phyloP scores from a whole-genome alignment of 1,284 basidiomycete species.

The Moesziomyces globuligerus region DNA sequence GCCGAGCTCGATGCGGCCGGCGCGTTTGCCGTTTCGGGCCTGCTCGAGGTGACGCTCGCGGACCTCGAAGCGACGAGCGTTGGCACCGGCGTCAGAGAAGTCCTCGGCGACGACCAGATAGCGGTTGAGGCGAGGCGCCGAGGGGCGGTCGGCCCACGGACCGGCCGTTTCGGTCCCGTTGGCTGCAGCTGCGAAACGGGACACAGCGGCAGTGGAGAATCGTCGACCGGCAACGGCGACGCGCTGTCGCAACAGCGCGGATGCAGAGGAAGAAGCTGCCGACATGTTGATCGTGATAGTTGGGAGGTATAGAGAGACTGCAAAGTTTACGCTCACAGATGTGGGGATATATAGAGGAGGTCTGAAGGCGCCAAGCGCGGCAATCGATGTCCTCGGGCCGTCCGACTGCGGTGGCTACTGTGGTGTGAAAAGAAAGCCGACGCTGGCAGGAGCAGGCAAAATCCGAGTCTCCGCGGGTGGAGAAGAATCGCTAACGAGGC shows the following conservation, averaged over 20 bases:
- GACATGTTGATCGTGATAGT: background rate
- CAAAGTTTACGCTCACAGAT: background rate
- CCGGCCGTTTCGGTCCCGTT: constrained; percentile 1
- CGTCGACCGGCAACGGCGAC: background rate
- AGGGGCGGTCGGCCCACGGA: constrained; percentile 42
- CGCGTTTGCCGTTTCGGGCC: constrained; percentile 44
- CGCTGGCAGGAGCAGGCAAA: background rate
- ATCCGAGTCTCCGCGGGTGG: background rate
- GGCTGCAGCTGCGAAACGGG: constrained; percentile 11
- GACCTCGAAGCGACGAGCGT: constrained; percentile 52
- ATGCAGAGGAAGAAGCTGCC: background rate
- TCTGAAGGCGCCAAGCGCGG: background rate
- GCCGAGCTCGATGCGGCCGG: constrained; percentile 52
- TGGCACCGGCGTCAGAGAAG: constrained; percentile 34
- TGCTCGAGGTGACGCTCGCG: constrained; percentile 53
- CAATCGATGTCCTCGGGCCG: too few relatives aligned
- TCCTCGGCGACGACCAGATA: constrained; percentile 55
- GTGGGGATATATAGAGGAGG: background rate
- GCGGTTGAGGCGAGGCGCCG: constrained; percentile 31
- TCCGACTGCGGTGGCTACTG: background rate
- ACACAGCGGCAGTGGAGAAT: constrained; percentile 11
- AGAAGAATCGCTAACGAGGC: background rate
- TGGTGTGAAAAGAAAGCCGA: background rate
- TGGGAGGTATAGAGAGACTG: background rate
- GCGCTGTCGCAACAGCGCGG: constrained; percentile 1